Percentiles rank a stretch among this genome's conserved stretches.
phyloP scores from a whole-genome alignment of 169 alveolate species.

The Eimeria zaria region DNA sequence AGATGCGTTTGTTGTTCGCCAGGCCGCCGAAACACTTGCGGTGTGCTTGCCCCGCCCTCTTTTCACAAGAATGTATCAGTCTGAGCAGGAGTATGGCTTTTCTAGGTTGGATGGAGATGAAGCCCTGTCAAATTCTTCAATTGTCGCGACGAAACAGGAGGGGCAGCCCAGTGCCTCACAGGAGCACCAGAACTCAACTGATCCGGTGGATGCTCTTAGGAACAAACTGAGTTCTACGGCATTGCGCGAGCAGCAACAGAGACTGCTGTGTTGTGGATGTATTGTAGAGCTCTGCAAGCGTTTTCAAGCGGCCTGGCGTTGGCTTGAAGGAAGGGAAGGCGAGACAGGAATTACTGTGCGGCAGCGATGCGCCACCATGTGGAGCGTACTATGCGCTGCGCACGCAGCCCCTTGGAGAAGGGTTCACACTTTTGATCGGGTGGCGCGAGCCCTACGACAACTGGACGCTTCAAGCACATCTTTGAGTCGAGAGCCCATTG shows the following conservation, averaged over 20 bases:
- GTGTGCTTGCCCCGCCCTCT: conserved; percentile 26
- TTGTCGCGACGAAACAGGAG: neutral
- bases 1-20: neutral
- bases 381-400: conserved; percentile 49
- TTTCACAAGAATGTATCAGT: neutral
- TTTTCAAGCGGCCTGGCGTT: conserved; percentile 42
- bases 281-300: conserved; percentile 41
- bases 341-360: neutral
- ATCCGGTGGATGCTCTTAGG: neutral
- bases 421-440: conserved; percentile 41
- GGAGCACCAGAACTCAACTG: neutral
- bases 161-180: neutral
- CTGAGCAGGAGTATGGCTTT: neutral
- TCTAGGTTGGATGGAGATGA: neutral
- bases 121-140: neutral
- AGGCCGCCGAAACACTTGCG: conserved; percentile 11
- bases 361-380: neutral
- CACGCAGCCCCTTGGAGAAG: conserved; percentile 72
- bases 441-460: neutral
- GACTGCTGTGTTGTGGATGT: conserved; percentile 19
- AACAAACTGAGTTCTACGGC: conserved; percentile 43
- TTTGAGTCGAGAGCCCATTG: conserved; percentile 38
- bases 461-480: neutral
- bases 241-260: conserved; percentile 55
- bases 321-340: conserved; percentile 45